Percentiles rank a stretch among this genome's conserved stretches.
Conservation (phyloP, 139 green algal genomes). For the Haematococcus lacustris region DNA sequence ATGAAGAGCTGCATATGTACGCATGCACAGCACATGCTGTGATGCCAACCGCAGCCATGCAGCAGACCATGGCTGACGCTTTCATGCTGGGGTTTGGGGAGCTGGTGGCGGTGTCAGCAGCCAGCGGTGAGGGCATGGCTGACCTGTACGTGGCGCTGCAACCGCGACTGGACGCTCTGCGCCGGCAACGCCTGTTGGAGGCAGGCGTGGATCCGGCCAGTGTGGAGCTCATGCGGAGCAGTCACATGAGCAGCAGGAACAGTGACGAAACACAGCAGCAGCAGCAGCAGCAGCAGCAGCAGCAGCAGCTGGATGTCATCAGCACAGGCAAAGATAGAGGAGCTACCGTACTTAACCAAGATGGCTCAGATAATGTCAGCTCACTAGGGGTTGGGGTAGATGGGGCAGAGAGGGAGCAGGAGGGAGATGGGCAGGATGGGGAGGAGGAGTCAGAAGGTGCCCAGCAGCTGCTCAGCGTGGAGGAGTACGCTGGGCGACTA, state of each 20-base stretch:
- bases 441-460: background rate
- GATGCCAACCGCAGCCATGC: conserved; percentile 16
- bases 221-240: background rate
- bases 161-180: conserved; percentile 17
- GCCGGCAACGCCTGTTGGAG: background rate
- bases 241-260: background rate
- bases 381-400: background rate
- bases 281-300: too few species aligned
- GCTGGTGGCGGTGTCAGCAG: conserved; percentile 74
- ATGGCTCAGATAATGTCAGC: background rate
- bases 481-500: background rate
- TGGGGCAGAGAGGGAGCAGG: background rate
- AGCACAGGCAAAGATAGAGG: background rate
- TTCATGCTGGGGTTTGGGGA: conserved; percentile 72
- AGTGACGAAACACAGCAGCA: conserved; percentile 1
- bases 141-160: conserved; percentile 76
- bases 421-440: background rate
- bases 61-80: conserved; percentile 25
- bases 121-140: conserved; percentile 79
- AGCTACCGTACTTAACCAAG: background rate
- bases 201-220: background rate
- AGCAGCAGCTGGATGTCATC: conserved; percentile 14
- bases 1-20: too few species aligned
- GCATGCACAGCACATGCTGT: background rate
- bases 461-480: background rate